Evolutionary conservation across 2,329 filamentous ascomycete species (phyloP).

Genomic region (Iodosphaeria phyllophila): DNA sequence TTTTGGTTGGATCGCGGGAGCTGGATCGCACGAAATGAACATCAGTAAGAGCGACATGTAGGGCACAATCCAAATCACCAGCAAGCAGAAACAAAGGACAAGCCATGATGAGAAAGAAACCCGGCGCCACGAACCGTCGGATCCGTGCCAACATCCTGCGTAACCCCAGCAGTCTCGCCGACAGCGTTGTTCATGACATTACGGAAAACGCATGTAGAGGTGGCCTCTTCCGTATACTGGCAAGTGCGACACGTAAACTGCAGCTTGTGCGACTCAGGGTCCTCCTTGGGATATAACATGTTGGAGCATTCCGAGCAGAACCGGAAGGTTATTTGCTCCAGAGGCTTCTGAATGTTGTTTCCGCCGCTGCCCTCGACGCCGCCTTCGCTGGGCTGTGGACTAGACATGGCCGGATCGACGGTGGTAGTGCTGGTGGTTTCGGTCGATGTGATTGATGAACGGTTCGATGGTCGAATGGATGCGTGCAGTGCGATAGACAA

Average conservation of each 20-base stretch:
- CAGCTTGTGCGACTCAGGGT: slow-evolving; percentile 63
- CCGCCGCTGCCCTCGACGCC: slow-evolving; percentile 17
- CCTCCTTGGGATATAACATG: slow-evolving; percentile 94
- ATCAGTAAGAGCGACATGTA: slow-evolving; percentile 9
- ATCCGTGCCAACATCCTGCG: slow-evolving; percentile 90
- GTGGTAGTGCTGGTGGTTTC: slow-evolving; percentile 1
- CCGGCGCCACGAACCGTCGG: slow-evolving; percentile 73
- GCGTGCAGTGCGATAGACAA: too few relatives aligned
- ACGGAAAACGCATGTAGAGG: slow-evolving; percentile 84
- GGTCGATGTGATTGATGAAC: too few relatives aligned
- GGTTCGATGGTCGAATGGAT: too few relatives aligned
- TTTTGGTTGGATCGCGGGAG: slow-evolving; percentile 75
- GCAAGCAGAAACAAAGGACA: slow-evolving; percentile 9
- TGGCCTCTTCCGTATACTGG: slow-evolving; percentile 73
- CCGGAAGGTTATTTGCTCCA: slow-evolving; percentile 80
- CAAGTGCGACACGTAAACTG: slow-evolving; percentile 95
- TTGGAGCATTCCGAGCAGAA: slow-evolving; percentile 99
- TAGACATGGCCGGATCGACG: slow-evolving; percentile 30
- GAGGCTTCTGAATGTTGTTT: too few relatives aligned
- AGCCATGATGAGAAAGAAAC: slow-evolving; percentile 13
- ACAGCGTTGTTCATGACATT: slow-evolving; percentile 83
- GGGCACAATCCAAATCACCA: slow-evolving; percentile 2
- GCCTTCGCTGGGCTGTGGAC: slow-evolving; percentile 32
- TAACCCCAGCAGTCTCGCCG: slow-evolving; percentile 91
- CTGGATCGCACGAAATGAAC: slow-evolving; percentile 32